These are phyloP conservation scores for Aspergillus indologenus DNA, from an alignment of 495 filamentous ascomycete genomes.

Conservation along the genomic window DNA sequence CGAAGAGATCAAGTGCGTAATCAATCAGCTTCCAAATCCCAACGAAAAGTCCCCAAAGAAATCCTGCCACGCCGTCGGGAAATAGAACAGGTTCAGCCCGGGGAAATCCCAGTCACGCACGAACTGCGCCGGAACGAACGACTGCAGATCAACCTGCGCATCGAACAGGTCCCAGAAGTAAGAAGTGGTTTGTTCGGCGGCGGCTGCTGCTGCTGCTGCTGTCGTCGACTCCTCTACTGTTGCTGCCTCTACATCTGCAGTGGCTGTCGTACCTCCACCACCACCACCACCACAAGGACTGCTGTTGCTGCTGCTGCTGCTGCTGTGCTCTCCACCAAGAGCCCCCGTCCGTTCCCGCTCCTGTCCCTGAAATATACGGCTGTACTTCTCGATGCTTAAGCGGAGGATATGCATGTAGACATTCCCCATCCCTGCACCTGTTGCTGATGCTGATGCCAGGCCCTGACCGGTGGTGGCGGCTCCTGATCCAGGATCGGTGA, in stretches of 20 bases:
- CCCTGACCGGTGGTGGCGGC: no score
- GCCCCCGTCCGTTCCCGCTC: constrained; percentile 15
- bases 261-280: background rate
- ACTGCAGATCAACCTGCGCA: constrained; percentile 48
- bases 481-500: no score
- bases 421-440: no score
- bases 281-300: background rate
- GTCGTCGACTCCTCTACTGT: background rate
- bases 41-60: constrained; percentile 43
- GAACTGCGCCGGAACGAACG: constrained; percentile 51
- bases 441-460: constrained; percentile 4
- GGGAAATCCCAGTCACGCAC: constrained; percentile 55
- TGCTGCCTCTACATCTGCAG: no score
- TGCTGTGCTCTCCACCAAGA: background rate
- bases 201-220: constrained; percentile 11
- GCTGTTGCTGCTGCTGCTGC: no score
- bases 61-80: constrained; percentile 46
- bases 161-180: constrained; percentile 41
- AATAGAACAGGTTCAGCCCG: constrained; percentile 49
- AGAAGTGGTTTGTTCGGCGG: no score
- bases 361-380: constrained; percentile 39
- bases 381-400: constrained; percentile 49
- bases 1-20: no score
- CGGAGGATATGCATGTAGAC: constrained; percentile 42
- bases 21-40: background rate